Conservation (phyloP, 495 filamentous ascomycete species). For the Astrothelium macrocarpum region DNA sequence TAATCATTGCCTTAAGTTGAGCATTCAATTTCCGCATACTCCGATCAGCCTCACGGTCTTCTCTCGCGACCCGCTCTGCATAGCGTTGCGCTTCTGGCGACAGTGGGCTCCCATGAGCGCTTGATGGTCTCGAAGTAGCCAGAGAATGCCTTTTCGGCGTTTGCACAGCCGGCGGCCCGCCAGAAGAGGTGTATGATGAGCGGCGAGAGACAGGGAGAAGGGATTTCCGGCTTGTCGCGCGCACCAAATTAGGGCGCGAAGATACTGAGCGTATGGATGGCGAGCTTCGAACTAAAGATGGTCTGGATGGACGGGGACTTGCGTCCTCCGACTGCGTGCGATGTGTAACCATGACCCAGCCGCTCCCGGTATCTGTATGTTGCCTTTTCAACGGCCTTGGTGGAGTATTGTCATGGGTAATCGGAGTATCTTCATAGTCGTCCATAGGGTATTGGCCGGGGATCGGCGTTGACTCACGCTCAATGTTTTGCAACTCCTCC, state of each 20-base stretch:
- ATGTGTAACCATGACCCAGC: slow-evolving; percentile 61
- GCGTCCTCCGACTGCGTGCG: slow-evolving; percentile 18
- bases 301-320: slow-evolving; percentile 16
- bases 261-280: background rate
- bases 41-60: slow-evolving; percentile 69
- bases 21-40: slow-evolving; percentile 68
- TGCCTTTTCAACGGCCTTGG: slow-evolving; percentile 39
- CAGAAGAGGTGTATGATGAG: slow-evolving; percentile 22
- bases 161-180: background rate
- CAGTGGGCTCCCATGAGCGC: background rate
- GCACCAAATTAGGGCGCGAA: slow-evolving; percentile 3
- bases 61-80: slow-evolving; percentile 53
- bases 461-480: slow-evolving; percentile 22
- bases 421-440: slow-evolving; percentile 25
- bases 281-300: slow-evolving; percentile 9
- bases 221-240: slow-evolving; percentile 19
- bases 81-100: slow-evolving; percentile 57
- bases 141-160: background rate
- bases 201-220: slow-evolving; percentile 27
- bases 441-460: slow-evolving; percentile 40
- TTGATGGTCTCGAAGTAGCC: slow-evolving; percentile 6
- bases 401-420: slow-evolving; percentile 27
- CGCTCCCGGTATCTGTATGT: slow-evolving; percentile 42
- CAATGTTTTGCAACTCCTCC: background rate
- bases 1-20: slow-evolving; percentile 72